Evolutionary conservation across 1,284 basidiomycete genomes (phyloP).

Genomic region (Ceratobasidium sp.): DNA sequence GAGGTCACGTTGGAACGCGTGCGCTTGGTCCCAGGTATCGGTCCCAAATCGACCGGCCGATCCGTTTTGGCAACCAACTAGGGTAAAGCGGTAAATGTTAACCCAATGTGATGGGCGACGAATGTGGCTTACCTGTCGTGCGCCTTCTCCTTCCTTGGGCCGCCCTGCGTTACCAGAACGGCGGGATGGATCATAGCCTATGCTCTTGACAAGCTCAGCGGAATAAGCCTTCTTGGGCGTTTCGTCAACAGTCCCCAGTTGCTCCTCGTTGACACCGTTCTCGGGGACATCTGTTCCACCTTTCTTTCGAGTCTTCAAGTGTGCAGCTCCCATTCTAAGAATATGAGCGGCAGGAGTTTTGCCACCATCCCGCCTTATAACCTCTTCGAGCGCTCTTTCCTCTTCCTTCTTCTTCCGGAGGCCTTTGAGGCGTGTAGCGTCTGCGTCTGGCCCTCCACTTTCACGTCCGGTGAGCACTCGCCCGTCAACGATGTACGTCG

Average conservation of each 20-base stretch:
- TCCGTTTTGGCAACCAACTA: slow-evolving; percentile 12
- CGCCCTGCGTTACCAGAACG: slow-evolving; percentile 27
- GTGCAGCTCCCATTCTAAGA: slow-evolving; percentile 43
- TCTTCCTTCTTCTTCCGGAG: slow-evolving; percentile 63
- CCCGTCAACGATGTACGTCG: slow-evolving; percentile 84
- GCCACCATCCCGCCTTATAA: slow-evolving; percentile 55
- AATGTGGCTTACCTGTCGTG: neutral
- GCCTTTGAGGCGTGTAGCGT: slow-evolving; percentile 66
- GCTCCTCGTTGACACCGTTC: slow-evolving; percentile 9
- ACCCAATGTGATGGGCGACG: neutral
- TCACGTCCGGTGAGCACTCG: slow-evolving; percentile 60
- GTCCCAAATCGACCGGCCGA: slow-evolving; percentile 33
- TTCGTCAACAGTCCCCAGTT: slow-evolving; percentile 40
- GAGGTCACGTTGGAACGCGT: slow-evolving; percentile 27
- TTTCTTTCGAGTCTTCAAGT: slow-evolving; percentile 48
- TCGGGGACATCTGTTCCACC: slow-evolving; percentile 44
- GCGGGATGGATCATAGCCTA: slow-evolving; percentile 74
- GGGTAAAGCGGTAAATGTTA: neutral
- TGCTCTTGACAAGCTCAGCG: slow-evolving; percentile 64
- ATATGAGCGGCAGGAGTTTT: slow-evolving; percentile 49
- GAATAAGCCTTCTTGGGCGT: slow-evolving; percentile 61
- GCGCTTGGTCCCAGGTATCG: slow-evolving; percentile 25
- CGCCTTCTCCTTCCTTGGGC: slow-evolving; percentile 32
- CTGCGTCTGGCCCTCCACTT: slow-evolving; percentile 52
- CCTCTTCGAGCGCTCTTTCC: slow-evolving; percentile 62